Evolutionary conservation across 345 rosid species (phyloP).

Genomic region (Hypericum androsaemum): DNA sequence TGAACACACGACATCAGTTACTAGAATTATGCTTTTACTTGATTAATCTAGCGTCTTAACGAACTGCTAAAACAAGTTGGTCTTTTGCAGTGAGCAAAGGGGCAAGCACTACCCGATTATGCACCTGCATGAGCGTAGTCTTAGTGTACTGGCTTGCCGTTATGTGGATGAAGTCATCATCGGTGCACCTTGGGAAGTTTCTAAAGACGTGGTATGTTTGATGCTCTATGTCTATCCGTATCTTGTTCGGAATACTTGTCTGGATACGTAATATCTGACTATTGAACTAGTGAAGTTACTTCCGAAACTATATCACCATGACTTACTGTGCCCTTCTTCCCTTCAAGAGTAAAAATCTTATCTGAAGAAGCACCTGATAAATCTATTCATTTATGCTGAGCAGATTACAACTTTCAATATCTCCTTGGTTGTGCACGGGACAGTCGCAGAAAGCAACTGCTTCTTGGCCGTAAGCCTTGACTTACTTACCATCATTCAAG

Average conservation of each 20-base stretch:
- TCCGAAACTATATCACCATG: too few species aligned
- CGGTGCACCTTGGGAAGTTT: slow-evolving; percentile 94
- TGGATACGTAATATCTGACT: too few species aligned
- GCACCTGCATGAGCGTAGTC: slow-evolving; percentile 88
- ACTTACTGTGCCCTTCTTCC: too few species aligned
- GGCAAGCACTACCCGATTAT: slow-evolving; percentile 68
- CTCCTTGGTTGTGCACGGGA: slow-evolving; percentile 76
- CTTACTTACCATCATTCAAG: background rate
- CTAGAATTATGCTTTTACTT: too few species aligned
- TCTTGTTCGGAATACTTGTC: background rate
- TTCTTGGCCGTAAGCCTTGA: slow-evolving; percentile 27
- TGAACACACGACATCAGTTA: too few species aligned
- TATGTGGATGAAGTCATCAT: slow-evolving; percentile 97
- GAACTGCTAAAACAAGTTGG: slow-evolving; percentile 2
- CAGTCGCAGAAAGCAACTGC: slow-evolving; percentile 56
- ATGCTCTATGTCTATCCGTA: background rate
- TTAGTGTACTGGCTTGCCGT: slow-evolving; percentile 84
- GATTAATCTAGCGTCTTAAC: background rate
- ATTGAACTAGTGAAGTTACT: too few species aligned
- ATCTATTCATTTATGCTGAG: slow-evolving; percentile 2
- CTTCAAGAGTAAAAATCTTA: too few species aligned
- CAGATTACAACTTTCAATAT: slow-evolving; percentile 84
- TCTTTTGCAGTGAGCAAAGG: slow-evolving; percentile 56
- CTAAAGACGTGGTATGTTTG: slow-evolving; percentile 68
- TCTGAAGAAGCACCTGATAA: too few species aligned